A percentile compares a stretch with the other conserved stretches of the same genome.
These are phyloP conservation scores for Paramyrothecium roridum DNA, from an alignment of 2,329 filamentous ascomycete species.

Conservation along the genomic window DNA sequence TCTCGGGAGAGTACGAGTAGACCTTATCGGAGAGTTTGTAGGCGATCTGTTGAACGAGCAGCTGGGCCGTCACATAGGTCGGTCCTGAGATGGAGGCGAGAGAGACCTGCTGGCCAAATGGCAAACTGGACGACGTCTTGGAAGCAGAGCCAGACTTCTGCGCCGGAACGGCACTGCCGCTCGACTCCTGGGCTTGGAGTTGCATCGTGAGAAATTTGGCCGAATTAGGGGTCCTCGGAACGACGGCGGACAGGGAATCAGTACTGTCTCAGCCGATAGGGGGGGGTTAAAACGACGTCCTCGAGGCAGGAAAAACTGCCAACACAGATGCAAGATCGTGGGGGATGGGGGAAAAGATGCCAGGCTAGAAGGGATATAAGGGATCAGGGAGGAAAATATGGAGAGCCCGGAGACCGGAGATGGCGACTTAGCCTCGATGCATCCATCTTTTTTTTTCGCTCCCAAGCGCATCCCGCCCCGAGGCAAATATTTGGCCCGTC, in stretches of 20 bases:
- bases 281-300: not conserved
- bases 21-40: constrained; percentile 96
- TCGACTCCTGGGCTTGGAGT: constrained; percentile 35
- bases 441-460: not conserved
- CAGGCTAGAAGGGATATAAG: not conserved
- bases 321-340: not conserved
- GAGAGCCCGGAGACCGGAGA: not conserved
- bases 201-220: constrained; percentile 14
- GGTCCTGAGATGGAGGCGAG: constrained; percentile 71
- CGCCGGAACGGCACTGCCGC: constrained; percentile 24
- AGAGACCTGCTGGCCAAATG: constrained; percentile 53
- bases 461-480: not conserved
- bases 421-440: not conserved
- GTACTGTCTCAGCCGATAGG: not conserved
- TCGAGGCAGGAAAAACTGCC: too few relatives aligned
- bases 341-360: not conserved
- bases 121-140: constrained; percentile 49
- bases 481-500: not conserved
- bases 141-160: constrained; percentile 27
- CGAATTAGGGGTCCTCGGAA: not conserved
- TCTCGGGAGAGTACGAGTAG: constrained; percentile 93
- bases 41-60: constrained; percentile 91
- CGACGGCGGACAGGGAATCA: too few relatives aligned
- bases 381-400: not conserved
- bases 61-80: constrained; percentile 89